These are phyloP conservation scores for Pseudogymnoascus sp. DNA, from an alignment of 2,329 filamentous ascomycete genomes.

Conservation along the genomic window DNA sequence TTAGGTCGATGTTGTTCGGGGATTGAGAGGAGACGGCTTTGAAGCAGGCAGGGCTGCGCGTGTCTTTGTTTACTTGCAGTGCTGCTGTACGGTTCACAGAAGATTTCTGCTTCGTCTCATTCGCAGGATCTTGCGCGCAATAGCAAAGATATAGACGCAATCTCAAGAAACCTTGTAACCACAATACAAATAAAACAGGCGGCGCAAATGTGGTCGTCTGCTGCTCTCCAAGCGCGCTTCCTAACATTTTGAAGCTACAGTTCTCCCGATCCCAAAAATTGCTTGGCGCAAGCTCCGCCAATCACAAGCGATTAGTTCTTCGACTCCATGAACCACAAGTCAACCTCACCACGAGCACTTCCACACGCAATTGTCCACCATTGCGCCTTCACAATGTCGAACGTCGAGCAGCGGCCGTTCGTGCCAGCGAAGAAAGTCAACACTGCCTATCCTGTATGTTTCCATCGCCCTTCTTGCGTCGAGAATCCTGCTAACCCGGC, in stretches of 20 bases:
- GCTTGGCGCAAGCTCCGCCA: conserved; percentile 11
- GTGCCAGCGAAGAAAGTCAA: conserved; percentile 72
- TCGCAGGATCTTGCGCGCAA: background rate
- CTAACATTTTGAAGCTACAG: conserved; percentile 13
- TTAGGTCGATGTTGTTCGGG: background rate
- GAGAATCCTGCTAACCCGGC: conserved; percentile 27
- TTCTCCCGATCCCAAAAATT: conserved; percentile 10
- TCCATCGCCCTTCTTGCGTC: conserved; percentile 15
- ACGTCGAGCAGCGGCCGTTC: conserved; percentile 39
- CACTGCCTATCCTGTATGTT: conserved; percentile 80
- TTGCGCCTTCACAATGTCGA: conserved; percentile 30
- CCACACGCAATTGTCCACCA: conserved; percentile 17
- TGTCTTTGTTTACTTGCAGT: conserved; percentile 4
- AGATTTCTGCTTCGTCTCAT: background rate
- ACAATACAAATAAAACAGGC: background rate
- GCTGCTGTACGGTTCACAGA: background rate
- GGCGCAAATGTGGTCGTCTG: background rate
- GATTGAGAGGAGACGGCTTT: background rate
- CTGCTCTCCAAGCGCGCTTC: conserved; percentile 5
- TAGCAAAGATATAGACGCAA: background rate
- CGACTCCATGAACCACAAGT: conserved; percentile 12
- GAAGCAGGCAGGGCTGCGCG: background rate
- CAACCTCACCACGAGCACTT: background rate
- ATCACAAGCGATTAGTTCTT: conserved; percentile 12
- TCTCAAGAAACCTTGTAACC: background rate